Evolutionary conservation across 2,329 filamentous ascomycete species (phyloP), one percentile per base, ranked within the genome.

Genomic region (Aureobasidium melanogenum): DNA sequence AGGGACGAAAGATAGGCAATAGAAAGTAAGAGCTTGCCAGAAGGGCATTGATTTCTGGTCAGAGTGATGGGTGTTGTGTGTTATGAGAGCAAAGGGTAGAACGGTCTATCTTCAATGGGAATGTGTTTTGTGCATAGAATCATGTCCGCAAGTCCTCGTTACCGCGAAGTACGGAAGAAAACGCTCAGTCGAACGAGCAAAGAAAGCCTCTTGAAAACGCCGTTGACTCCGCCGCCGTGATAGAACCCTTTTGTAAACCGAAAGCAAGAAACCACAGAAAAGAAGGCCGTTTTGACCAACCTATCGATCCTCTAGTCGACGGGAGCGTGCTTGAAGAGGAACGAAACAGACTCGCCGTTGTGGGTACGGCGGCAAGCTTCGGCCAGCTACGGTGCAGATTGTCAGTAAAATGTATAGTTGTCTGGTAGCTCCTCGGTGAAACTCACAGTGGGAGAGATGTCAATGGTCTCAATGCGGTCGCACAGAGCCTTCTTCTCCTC

Each of bases 391-490:
- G 43, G 34, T 47, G 6, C 3, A n/a, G 3, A 32, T 10, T n/a
- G 52, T 56, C 36, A 56, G 52, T n/a, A 55, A 3, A 3, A 12
- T 30, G 34, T n/a, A 15, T 41, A 1, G 14, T 8, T 32, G 5
- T 30, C 5, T 30, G 39, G 15, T 46, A n/a, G 51, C 41, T 43
- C 14, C 0, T 5, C n/a, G 7, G 17, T 12, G 32, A 9, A 26
- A 73, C 77, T 74, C 66, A 79, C 77, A 38, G 91, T 96, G 44
- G 89, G 88, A 69, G 88, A 91, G 68, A 97, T 90, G 75, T 97
- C 92, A 72, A 97, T 96, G 61, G 92, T 92, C 75, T 91, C 87
- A 65, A 97, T 84, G 75, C 89, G 88, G 62, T 85, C 82, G 75
- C 92, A 95, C 44, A 81, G 76, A 70, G 87, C 84, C 72, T 88